A percentile compares a stretch with the other conserved stretches of the same genome.
Evolutionary conservation across 2,329 filamentous ascomycete species (phyloP).

Genomic region (Ascochyta fabae): DNA sequence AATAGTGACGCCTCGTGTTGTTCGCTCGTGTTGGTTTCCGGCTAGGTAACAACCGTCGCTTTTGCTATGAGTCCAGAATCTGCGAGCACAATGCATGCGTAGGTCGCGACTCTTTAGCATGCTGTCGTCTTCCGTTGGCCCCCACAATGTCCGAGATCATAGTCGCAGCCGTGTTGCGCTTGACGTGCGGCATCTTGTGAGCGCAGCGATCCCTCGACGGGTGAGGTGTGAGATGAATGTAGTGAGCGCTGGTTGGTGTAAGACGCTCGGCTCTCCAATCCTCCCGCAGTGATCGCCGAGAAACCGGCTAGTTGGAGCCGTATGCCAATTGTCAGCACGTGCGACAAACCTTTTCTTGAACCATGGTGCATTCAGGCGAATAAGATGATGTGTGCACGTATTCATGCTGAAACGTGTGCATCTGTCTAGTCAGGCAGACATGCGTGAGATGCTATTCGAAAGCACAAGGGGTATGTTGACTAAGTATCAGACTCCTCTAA

Average conservation of each 20-base stretch:
- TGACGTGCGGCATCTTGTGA: slow-evolving; percentile 5
- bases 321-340: not conserved
- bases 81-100: not conserved
- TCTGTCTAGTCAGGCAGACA: not conserved
- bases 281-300: slow-evolving; percentile 10
- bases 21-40: not conserved
- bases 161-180: not conserved
- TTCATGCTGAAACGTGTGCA: no score
- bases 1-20: not conserved
- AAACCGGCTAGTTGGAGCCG: slow-evolving; percentile 11
- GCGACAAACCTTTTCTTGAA: no score
- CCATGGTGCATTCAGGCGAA: no score
- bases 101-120: slow-evolving; percentile 6
- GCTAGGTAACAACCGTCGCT: not conserved
- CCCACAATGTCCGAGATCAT: slow-evolving; percentile 14
- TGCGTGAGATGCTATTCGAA: slow-evolving; percentile 2
- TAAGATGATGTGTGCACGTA: no score
- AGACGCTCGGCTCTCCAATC: slow-evolving; percentile 12
- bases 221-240: slow-evolving; percentile 3
- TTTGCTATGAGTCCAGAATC: not conserved
- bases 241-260: slow-evolving; percentile 10
- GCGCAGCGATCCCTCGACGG: not conserved
- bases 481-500: slow-evolving; percentile 15
- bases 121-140: not conserved
- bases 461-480: slow-evolving; percentile 21